phyloP scores from a whole-genome alignment of 1,284 basidiomycete species.

The Cutaneotrichosporon dermatis region DNA sequence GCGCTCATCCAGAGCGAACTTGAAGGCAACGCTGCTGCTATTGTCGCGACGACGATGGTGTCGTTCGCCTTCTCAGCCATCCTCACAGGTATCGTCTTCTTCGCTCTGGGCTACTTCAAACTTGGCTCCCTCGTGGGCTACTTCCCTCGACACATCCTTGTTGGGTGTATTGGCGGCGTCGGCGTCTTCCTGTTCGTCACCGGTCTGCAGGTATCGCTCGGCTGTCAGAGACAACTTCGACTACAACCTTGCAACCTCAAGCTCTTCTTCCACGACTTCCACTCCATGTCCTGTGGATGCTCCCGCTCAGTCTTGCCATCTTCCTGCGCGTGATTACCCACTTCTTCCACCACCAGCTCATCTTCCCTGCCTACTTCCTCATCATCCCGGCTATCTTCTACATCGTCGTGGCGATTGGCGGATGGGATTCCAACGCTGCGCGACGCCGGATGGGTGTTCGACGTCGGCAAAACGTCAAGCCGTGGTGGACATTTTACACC shows the following conservation, averaged over 20 bases:
- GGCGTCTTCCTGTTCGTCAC: conserved; percentile 88
- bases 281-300: conserved; percentile 68
- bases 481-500: conserved; percentile 78
- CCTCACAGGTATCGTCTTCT: conserved; percentile 88
- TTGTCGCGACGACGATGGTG: conserved; percentile 86
- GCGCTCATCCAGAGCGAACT: conserved; percentile 68
- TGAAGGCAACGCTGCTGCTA: conserved; percentile 63
- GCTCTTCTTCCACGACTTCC: conserved; percentile 58
- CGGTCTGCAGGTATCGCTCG: conserved; percentile 77
- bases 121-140: conserved; percentile 87
- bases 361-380: conserved; percentile 89
- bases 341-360: conserved; percentile 76
- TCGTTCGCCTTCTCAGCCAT: conserved; percentile 85
- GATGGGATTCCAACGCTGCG: conserved; percentile 65
- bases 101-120: conserved; percentile 74
- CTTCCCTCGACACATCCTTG: conserved; percentile 92
- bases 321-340: conserved; percentile 75
- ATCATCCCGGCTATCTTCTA: conserved; percentile 82
- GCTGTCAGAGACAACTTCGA: conserved; percentile 77
- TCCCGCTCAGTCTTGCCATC: conserved; percentile 73
- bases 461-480: conserved; percentile 62
- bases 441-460: conserved; percentile 79
- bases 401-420: conserved; percentile 62
- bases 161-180: conserved; percentile 94
- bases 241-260: conserved; percentile 60